phyloP scores from a whole-genome alignment of 1,284 basidiomycete genomes.

The Malassezia equina region DNA sequence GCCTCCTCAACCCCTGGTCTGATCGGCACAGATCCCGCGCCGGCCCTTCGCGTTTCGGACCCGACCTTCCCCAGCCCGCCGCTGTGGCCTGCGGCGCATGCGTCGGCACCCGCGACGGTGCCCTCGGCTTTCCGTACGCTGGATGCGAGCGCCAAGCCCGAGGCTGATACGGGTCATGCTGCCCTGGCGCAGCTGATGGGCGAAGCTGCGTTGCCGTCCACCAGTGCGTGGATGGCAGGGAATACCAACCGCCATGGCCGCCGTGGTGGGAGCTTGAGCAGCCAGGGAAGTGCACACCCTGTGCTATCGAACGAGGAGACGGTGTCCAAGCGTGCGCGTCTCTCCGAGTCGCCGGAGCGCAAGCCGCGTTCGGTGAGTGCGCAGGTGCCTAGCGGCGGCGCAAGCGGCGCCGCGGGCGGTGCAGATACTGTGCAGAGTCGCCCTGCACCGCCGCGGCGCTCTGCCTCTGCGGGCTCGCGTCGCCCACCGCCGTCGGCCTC shows the following conservation, averaged over 20 bases:
- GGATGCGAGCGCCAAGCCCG: background rate
- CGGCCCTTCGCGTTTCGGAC: background rate
- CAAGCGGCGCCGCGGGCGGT: background rate
- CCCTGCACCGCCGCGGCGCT: background rate
- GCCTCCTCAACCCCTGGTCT: background rate
- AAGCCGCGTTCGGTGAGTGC: constrained; percentile 1
- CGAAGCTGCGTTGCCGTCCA: background rate
- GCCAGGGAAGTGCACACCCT: background rate
- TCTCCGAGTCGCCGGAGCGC: constrained; percentile 3
- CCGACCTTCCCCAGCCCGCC: background rate
- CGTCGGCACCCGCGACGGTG: background rate
- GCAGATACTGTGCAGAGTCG: background rate
- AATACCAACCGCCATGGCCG: background rate
- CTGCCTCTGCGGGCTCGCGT: constrained; percentile 10
- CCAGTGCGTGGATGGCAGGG: background rate
- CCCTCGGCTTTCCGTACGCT: background rate
- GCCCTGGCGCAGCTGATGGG: background rate
- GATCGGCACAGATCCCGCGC: background rate
- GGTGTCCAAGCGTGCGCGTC: background rate
- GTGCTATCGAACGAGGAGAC: background rate
- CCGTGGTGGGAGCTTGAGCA: background rate
- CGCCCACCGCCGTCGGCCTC: constrained; percentile 40
- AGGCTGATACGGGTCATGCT: background rate
- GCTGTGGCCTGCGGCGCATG: background rate
- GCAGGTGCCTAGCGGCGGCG: background rate